Evolutionary conservation across 2,329 filamentous ascomycete genomes (phyloP), one percentile per base, ranked within the genome.

Genomic region (Aplosporella prunicola): DNA sequence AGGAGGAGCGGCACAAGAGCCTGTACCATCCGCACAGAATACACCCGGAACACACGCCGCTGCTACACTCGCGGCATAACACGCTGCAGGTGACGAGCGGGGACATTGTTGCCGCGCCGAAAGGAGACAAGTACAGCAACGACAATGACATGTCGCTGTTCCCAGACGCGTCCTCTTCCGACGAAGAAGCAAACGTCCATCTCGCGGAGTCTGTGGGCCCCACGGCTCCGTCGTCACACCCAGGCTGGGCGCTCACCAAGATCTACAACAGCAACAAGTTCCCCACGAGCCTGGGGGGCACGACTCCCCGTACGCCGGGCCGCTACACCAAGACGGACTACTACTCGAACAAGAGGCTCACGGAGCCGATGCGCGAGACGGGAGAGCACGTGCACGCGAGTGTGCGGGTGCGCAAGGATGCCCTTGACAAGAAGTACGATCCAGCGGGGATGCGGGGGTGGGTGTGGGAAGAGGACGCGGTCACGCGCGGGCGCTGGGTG

Each of bases 381-480:
- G 31, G 39, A 17, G 47, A 50, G 34, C 20, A 9, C 9, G 32
- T 49, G 27, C 47, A 50, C 26, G 34, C 37, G 4, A 43, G 37
- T 23, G 47, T 50, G 7, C 33, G 47, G 10, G 33, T 40, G 25
- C 32, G 47, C 20, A 18, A 31, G 10, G 28, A 31, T 11, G 28
- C 11, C 16, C 5, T 26, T 5, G 24, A 26, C 6, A 30, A 30
- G 9, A 16, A 30, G 13, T 10, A 6, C 13, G 5, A 14, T n/a
- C n/a, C 16, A 17, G 30, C 4, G 30, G 4, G 18, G 5, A 15
- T n/a, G 11, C 25, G 32, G 32, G 13, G 32, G 5, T 16, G 32
- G 32, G 18, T 24, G 5, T 14, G 14, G 32, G 16, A 26, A n/a
- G 17, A 20, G 14, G 20, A 13, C 9, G 10, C 6, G 3, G 35